Conservation (phyloP, 306 rosid genomes). For the Clitoria ternatea region DNA sequence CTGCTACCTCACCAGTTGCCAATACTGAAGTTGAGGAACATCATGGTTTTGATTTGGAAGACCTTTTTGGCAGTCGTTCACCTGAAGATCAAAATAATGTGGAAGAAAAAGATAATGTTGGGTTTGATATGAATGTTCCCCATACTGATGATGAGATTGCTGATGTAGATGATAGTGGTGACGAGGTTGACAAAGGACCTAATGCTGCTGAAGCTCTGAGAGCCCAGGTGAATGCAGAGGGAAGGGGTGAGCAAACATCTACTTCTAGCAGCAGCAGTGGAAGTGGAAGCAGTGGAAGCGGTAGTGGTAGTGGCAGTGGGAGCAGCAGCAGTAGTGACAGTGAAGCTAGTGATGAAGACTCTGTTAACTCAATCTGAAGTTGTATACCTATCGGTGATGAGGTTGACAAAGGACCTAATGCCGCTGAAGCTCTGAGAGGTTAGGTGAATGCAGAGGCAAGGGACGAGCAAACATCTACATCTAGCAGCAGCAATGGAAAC, state of each 20-base stretch:
- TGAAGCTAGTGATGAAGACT: slow-evolving; percentile 83
- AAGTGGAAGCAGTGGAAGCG: slow-evolving; percentile 61
- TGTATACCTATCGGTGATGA: slow-evolving; percentile 53
- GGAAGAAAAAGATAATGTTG: slow-evolving; percentile 59
- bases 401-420: slow-evolving; percentile 80
- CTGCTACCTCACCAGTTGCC: slow-evolving; percentile 48
- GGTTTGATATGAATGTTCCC: slow-evolving; percentile 31
- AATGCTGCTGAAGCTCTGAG: slow-evolving; percentile 84
- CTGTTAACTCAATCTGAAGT: slow-evolving; percentile 66
- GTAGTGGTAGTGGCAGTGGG: slow-evolving; percentile 45
- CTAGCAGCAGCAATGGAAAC: slow-evolving; percentile 73
- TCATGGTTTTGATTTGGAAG: slow-evolving; percentile 63
- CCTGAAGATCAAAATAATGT: slow-evolving; percentile 57
- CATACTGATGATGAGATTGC: slow-evolving; percentile 37
- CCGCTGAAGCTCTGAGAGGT: slow-evolving; percentile 77
- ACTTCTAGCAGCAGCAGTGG: slow-evolving; percentile 76
- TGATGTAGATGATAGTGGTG: slow-evolving; percentile 85
- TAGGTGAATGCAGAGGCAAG: slow-evolving; percentile 77
- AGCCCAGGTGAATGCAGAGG: slow-evolving; percentile 80
- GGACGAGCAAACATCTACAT: slow-evolving; percentile 55
- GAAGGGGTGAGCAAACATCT: slow-evolving; percentile 53
- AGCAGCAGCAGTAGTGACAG: slow-evolving; percentile 75
- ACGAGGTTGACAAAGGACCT: slow-evolving; percentile 80
- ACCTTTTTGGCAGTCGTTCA: slow-evolving; percentile 61
- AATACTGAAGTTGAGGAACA: slow-evolving; percentile 61